Evolutionary conservation across 805 yeast species (phyloP), one percentile per base, ranked within the genome.

Genomic region (Tanozyma kutaoensis): DNA sequence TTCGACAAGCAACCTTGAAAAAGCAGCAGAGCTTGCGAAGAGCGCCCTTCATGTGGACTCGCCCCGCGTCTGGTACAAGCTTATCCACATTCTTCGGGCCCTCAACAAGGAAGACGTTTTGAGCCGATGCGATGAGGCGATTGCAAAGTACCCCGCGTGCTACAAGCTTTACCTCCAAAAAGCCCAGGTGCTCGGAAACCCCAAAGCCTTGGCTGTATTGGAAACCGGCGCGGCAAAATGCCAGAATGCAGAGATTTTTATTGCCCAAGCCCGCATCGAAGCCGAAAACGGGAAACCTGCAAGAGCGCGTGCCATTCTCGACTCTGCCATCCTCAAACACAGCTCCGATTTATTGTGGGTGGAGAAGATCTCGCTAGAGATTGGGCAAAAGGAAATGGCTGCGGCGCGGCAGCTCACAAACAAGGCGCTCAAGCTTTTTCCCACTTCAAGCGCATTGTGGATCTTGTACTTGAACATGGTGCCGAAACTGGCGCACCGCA

Each of bases 271-370:
- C 0, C 36, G 43, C 3, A 28, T 69, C 3, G 78, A 73, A 34
- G 13, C 13, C n/a, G n/a, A n/a, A n/a, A n/a, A 35, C 1, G 34
- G 44, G 1, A 55, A 61, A 2, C 32, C 58, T n/a, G 63, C 74
- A 3, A 58, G 69, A 31, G 84, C 93, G 0, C 66, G 95, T 33
- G 73, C 94, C 0, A 56, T 66, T 1, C 49, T 85, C 14, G 95
- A 84, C 38, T 53, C 70, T 15, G 91, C 79, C 0, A 45, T 79
- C 6, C n/a, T n/a, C n/a, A n/a, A n/a, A n/a, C n/a, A n/a, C n/a
- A n/a, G n/a, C n/a, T n/a, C n/a, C n/a, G n/a, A n/a, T n/a, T n/a
- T n/a, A n/a, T 38, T 86, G 2, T 74, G 81, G 73, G 39, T 60
- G 6, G 75, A 66, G 12, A 67, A 70, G 35, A 58, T 79, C 11